Conservation (phyloP, 441 rosid species). For the Populus hybrid region DNA sequence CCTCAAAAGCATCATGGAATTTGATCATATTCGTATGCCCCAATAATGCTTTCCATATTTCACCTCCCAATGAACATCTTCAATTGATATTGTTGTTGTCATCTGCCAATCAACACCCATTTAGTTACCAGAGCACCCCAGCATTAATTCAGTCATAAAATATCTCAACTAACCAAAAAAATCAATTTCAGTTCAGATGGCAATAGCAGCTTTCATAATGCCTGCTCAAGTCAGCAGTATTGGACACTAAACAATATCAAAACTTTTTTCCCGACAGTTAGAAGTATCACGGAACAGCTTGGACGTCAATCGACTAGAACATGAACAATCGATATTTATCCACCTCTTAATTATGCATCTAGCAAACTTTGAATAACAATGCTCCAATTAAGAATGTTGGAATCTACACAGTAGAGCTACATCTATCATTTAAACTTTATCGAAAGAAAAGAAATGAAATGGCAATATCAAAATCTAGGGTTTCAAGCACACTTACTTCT, state of each 20-base stretch:
- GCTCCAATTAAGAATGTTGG: no score
- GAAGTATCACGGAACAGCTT: no score
- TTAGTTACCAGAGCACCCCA: slow-evolving; percentile 1
- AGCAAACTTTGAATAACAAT: no score
- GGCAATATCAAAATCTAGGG: slow-evolving; percentile 7
- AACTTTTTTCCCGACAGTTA: no score
- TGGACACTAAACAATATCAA: neutral
- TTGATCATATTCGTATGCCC: slow-evolving; percentile 76
- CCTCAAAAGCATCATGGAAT: slow-evolving; percentile 90
- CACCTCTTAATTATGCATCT: no score
- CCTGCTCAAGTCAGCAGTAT: neutral
- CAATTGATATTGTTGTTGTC: slow-evolving; percentile 90
- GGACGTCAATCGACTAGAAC: no score
- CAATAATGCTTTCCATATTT: slow-evolving; percentile 73
- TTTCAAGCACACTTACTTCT: slow-evolving; percentile 29
- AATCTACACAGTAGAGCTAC: no score
- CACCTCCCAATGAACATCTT: slow-evolving; percentile 95
- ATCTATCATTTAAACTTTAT: neutral
- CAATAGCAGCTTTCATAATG: neutral
- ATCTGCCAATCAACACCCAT: slow-evolving; percentile 45
- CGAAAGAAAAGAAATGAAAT: neutral
- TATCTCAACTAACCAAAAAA: neutral
- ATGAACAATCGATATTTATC: no score
- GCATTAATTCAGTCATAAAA: neutral
- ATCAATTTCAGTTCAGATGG: neutral